Percentiles rank a stretch among this genome's conserved stretches.
These are phyloP conservation scores for Fusarium avenaceum DNA, from an alignment of 2,329 filamentous ascomycete species.

Conservation along the genomic window DNA sequence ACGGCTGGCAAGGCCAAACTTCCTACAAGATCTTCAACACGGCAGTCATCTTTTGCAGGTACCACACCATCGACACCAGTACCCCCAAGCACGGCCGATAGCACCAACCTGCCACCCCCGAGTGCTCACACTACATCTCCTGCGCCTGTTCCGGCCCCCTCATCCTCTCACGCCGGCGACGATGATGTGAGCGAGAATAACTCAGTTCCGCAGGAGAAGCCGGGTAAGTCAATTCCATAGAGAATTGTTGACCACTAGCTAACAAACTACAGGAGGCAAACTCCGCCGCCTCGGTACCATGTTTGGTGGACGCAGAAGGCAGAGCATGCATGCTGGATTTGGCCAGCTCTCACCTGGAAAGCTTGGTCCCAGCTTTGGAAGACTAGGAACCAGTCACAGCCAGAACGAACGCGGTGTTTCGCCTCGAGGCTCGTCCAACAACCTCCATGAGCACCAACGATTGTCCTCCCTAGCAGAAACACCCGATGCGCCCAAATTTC, in stretches of 20 bases:
- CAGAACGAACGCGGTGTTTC: constrained; percentile 63
- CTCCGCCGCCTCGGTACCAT: constrained; percentile 77
- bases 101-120: constrained; percentile 35
- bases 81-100: constrained; percentile 48
- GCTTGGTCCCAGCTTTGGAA: constrained; percentile 68
- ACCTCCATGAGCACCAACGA: constrained; percentile 67
- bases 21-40: constrained; percentile 58
- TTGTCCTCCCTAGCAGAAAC: constrained; percentile 71
- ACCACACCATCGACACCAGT: constrained; percentile 46
- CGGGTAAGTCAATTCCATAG: constrained; percentile 49
- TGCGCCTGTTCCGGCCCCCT: constrained; percentile 27
- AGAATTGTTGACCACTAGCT: constrained; percentile 26
- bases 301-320: constrained; percentile 71
- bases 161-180: constrained; percentile 39
- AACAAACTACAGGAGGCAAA: constrained; percentile 62
- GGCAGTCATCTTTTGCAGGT: constrained; percentile 57
- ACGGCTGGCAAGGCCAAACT: constrained; percentile 57
- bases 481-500: constrained; percentile 57
- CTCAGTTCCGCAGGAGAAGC: constrained; percentile 52
- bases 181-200: constrained; percentile 61
- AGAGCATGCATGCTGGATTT: constrained; percentile 75
- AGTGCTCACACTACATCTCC: constrained; percentile 29
- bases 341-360: constrained; percentile 69
- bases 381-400: constrained; percentile 73
- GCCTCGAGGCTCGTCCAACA: constrained; percentile 70